Percentiles rank a stretch among this genome's conserved stretches.
Evolutionary conservation across 306 rosid genomes (phyloP).

Genomic region (peach (Prunus persica)): Prunus_persica_NCBIv2 NC_034009.1:41060501-41061000

Average conservation of each 20-base stretch:
- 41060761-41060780: neutral
- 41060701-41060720: neutral
- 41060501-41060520: constrained; percentile 59
- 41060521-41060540: constrained; percentile 59
- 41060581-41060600: constrained; percentile 55
- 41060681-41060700: neutral
- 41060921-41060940: neutral
- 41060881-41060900: too few relatives aligned
- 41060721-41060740: neutral
- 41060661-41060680: neutral
- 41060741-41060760: too few relatives aligned
- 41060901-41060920: too few relatives aligned
- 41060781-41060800: neutral
- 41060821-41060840: neutral
- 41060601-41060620: constrained; percentile 29
- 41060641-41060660: neutral
- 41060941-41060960: neutral
- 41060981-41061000: neutral
- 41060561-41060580: constrained; percentile 64
- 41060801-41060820: neutral
- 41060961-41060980: neutral
- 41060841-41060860: neutral
- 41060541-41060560: constrained; percentile 72
- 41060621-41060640: neutral
- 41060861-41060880: neutral